Percentiles rank a stretch among this genome's conserved stretches.
Conservation (phyloP, 1,284 basidiomycete species). For the Blastosporella zonata region DNA sequence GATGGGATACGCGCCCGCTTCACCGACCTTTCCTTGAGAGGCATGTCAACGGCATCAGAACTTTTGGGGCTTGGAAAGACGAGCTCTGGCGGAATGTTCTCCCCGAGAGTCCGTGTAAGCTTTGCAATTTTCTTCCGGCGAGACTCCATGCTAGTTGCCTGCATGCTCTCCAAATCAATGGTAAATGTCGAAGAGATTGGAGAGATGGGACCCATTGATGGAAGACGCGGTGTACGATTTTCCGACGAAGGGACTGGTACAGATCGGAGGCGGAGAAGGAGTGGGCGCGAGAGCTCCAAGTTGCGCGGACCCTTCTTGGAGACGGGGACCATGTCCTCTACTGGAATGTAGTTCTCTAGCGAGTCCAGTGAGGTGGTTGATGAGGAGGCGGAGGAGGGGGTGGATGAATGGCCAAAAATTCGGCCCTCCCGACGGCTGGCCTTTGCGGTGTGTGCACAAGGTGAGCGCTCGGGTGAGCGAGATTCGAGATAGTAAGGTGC, state of each 20-base stretch:
- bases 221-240: constrained; percentile 5
- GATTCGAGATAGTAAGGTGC: constrained; percentile 50
- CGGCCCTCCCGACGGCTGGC: constrained; percentile 24
- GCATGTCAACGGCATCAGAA: neutral
- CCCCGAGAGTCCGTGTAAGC: constrained; percentile 49
- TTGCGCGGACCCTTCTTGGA: constrained; percentile 16
- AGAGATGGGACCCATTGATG: constrained; percentile 10
- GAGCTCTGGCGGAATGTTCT: constrained; percentile 52
- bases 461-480: neutral
- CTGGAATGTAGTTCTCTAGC: constrained; percentile 23
- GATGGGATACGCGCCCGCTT: constrained; percentile 11
- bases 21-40: neutral
- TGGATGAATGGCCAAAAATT: constrained; percentile 29
- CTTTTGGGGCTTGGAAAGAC: constrained; percentile 32
- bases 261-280: constrained; percentile 29
- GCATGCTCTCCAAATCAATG: constrained; percentile 22
- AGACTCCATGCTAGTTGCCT: constrained; percentile 8
- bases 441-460: constrained; percentile 14
- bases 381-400: constrained; percentile 22
- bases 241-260: constrained; percentile 21
- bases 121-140: constrained; percentile 43
- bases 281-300: constrained; percentile 25
- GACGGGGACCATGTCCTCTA: constrained; percentile 15
- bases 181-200: constrained; percentile 24
- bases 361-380: constrained; percentile 17